These are phyloP conservation scores for Xylaria sp. DNA, from an alignment of 2,329 filamentous ascomycete species.

Conservation along the genomic window DNA sequence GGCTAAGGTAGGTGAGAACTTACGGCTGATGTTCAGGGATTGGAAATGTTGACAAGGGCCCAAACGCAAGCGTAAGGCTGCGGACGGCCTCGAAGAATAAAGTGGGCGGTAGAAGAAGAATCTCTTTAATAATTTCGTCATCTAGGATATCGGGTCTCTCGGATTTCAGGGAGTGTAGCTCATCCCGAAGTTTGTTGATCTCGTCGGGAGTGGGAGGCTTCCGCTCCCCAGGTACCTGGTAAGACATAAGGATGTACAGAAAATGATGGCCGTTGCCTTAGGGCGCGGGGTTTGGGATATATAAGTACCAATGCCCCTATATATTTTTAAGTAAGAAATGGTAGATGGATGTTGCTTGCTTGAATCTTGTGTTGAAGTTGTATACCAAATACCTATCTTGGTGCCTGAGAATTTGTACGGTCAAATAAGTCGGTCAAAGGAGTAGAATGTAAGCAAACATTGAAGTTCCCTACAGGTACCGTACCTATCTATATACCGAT, in stretches of 20 bases:
- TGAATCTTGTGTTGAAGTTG: not conserved
- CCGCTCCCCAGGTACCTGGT: not conserved
- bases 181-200: conserved; percentile 26
- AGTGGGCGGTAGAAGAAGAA: conserved; percentile 23
- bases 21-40: conserved; percentile 10
- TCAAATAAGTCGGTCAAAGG: not conserved
- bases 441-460: conserved; percentile 25
- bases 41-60: conserved; percentile 29
- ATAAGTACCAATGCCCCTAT: not conserved
- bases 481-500: not conserved
- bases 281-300: not conserved
- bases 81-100: conserved; percentile 16
- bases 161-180: conserved; percentile 17
- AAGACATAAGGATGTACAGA: conserved; percentile 15
- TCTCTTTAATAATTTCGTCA: conserved; percentile 16
- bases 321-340: not conserved
- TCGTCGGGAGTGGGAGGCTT: conserved; percentile 14
- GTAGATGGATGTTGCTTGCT: not conserved
- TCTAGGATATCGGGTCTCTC: not conserved
- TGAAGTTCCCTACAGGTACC: not conserved
- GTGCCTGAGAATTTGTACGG: not conserved
- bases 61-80: conserved; percentile 5
- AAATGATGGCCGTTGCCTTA: not conserved
- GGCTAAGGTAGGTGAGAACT: not conserved
- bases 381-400: not conserved